A percentile compares a stretch with the other conserved stretches of the same genome.
Evolutionary conservation across 768 basidiomycete species (phyloP).

Genomic region (Boletus sp.): DNA sequence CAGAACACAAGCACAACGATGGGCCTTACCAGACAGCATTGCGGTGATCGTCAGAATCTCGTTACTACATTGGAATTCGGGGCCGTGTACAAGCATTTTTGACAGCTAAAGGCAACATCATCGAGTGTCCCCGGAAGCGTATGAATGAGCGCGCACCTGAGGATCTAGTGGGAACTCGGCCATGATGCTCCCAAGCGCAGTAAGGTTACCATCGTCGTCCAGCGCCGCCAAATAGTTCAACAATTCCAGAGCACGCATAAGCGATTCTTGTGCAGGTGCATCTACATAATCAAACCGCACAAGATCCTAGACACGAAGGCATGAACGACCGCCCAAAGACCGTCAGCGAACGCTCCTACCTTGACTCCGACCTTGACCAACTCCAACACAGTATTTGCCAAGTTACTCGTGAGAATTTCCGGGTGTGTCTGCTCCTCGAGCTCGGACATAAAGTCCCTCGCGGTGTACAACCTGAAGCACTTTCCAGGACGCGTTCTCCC

Average conservation of each 20-base stretch:
- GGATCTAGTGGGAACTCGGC: slow-evolving; percentile 98
- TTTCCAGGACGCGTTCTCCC: slow-evolving; percentile 96
- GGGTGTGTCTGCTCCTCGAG: slow-evolving; percentile 97
- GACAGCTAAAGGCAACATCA: slow-evolving; percentile 49
- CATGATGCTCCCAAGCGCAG: slow-evolving; percentile 85
- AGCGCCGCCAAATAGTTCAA: slow-evolving; percentile 90
- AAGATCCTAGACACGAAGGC: slow-evolving; percentile 50
- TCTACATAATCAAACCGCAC: slow-evolving; percentile 89
- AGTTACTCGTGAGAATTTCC: slow-evolving; percentile 90
- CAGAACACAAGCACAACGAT: background rate
- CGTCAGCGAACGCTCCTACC: slow-evolving; percentile 35
- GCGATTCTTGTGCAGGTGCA: slow-evolving; percentile 91
- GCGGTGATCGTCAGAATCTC: slow-evolving; percentile 94
- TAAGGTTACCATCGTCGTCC: slow-evolving; percentile 92
- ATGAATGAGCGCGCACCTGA: slow-evolving; percentile 52
- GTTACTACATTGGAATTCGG: slow-evolving; percentile 94
- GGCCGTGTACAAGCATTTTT: slow-evolving; percentile 91
- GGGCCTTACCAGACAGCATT: slow-evolving; percentile 82
- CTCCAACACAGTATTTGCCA: slow-evolving; percentile 92
- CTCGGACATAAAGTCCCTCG: slow-evolving; percentile 94
- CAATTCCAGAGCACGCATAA: slow-evolving; percentile 95
- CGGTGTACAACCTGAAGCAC: slow-evolving; percentile 95
- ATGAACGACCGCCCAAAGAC: background rate
- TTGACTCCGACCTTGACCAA: slow-evolving; percentile 93
- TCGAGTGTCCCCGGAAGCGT: rapidly evolving